Evolutionary conservation across 495 filamentous ascomycete genomes (phyloP).

Genomic region (Hypoxylon fragiforme): DNA sequence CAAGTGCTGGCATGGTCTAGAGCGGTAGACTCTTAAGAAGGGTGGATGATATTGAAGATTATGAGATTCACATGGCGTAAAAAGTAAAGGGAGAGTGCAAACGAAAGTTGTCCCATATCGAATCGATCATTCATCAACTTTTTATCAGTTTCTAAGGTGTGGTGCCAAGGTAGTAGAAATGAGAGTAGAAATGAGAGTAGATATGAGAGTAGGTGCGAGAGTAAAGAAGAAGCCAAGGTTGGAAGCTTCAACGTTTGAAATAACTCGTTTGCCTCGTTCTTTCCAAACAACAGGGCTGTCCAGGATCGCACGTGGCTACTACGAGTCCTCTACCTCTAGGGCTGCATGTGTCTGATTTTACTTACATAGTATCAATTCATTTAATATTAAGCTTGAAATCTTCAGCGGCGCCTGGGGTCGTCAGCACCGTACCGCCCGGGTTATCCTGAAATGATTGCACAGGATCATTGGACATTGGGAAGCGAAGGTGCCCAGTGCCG

Average conservation of each 20-base stretch:
- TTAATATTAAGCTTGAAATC: not conserved
- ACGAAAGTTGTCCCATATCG: slow-evolving; percentile 16
- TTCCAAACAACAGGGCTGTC: not conserved
- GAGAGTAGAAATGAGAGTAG: not conserved
- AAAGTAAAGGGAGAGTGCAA: not conserved
- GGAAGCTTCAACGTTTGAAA: not conserved
- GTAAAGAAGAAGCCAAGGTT: no score
- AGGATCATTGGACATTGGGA: not conserved
- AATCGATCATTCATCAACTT: slow-evolving; percentile 5
- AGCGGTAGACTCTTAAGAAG: not conserved
- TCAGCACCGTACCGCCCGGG: not conserved
- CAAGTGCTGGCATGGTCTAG: slow-evolving; percentile 48
- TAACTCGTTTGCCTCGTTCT: not conserved
- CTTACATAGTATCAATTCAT: no score
- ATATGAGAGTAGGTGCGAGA: no score
- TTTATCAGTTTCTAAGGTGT: not conserved
- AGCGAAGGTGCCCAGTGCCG: not conserved
- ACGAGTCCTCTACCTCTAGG: no score
- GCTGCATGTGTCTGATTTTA: no score
- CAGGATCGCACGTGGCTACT: not conserved
- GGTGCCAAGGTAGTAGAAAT: not conserved
- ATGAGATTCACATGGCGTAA: slow-evolving; percentile 6
- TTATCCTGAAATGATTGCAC: not conserved
- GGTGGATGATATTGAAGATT: not conserved
- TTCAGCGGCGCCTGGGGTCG: not conserved